A percentile compares a stretch with the other conserved stretches of the same genome.
Conservation (phyloP, 768 basidiomycete species). For the Galerina marginata region DNA sequence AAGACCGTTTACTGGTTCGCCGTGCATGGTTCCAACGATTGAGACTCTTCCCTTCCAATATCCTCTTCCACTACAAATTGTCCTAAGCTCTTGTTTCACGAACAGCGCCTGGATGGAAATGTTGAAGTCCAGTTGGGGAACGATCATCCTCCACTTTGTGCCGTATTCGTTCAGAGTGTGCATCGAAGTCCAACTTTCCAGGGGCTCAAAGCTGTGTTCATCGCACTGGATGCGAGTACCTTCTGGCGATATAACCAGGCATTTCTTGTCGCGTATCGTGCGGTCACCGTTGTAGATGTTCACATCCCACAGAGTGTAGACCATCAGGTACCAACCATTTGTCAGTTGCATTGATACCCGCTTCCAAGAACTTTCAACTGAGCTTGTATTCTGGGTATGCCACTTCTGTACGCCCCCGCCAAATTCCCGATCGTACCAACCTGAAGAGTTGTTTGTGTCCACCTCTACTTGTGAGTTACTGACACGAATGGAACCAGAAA, state of each 20-base stretch:
- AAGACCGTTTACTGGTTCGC: neutral
- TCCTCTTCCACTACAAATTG: conserved; percentile 1
- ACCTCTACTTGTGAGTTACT: too few species aligned
- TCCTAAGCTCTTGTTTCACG: neutral
- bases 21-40: neutral
- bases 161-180: conserved; percentile 4
- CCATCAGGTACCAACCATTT: neutral
- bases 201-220: neutral
- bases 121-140: neutral
- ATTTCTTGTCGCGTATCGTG: neutral
- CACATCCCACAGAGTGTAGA: conserved; percentile 1
- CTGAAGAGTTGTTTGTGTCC: too few species aligned
- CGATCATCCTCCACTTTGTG: neutral
- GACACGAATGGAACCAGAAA: too few species aligned
- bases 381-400: neutral
- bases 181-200: conserved; percentile 4
- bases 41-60: neutral
- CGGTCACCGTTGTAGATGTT: neutral
- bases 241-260: neutral
- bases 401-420: too few species aligned
- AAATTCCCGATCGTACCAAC: too few species aligned
- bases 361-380: neutral
- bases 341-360: conserved; percentile 1
- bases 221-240: neutral
- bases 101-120: neutral